Conservation (phyloP, 2,329 filamentous ascomycete species). For the Calonectria honghensis region DNA sequence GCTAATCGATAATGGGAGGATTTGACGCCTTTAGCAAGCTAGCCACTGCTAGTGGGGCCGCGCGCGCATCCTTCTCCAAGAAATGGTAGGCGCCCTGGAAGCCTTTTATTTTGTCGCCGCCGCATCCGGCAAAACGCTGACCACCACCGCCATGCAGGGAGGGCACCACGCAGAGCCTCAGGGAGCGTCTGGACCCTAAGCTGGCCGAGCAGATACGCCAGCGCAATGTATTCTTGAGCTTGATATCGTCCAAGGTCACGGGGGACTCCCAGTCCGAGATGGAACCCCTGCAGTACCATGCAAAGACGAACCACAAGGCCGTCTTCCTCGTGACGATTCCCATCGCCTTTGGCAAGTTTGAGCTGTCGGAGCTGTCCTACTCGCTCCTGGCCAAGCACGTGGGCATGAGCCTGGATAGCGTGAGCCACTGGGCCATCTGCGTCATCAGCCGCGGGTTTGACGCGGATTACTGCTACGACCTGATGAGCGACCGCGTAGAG, state of each 20-base stretch:
- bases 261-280: constrained; percentile 50
- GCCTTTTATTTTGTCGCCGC: not conserved
- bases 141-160: constrained; percentile 12
- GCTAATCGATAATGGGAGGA: constrained; percentile 26
- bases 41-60: constrained; percentile 32
- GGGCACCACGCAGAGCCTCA: constrained; percentile 32
- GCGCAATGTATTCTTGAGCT: constrained; percentile 45
- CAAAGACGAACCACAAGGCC: constrained; percentile 43
- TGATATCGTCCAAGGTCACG: constrained; percentile 47
- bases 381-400: constrained; percentile 49
- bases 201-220: constrained; percentile 46
- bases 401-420: constrained; percentile 52
- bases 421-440: constrained; percentile 54
- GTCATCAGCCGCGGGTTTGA: constrained; percentile 50
- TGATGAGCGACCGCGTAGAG: constrained; percentile 54
- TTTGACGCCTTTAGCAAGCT: constrained; percentile 37
- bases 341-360: constrained; percentile 49
- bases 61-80: constrained; percentile 33
- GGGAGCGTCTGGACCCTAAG: constrained; percentile 36
- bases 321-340: constrained; percentile 52
- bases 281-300: constrained; percentile 45
- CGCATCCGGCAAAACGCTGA: not conserved
- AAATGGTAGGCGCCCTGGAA: constrained; percentile 29
- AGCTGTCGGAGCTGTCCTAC: constrained; percentile 50
- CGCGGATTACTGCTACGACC: constrained; percentile 50